Base-by-base conservation (phyloP, 2,329 filamentous ascomycete species). In the Didymella segeticola region DNA sequence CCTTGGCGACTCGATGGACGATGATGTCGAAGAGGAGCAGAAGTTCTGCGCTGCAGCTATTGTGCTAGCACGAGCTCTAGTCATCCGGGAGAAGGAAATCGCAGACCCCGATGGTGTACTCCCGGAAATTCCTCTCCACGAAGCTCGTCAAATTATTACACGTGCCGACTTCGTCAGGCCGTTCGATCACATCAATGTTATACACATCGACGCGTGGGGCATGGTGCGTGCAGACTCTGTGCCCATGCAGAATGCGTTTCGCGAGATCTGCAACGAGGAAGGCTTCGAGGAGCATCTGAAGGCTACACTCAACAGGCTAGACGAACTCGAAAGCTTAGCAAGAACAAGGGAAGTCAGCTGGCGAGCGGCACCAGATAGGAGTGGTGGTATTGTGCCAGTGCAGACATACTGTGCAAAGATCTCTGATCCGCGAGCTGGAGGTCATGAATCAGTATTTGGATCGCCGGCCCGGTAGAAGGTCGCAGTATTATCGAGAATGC, bases 1-100 rank as follows among this genome's bases (percentile, higher is more conserved):
- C 47, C 79, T 93, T 1, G 89, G 89, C 12, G 80, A 78, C 56
- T 85, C 86, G 53, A 91, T 89, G 88, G 95, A 97, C 63, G 93
- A 98, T 73, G 95, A 99, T 70, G 95, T 97, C 56, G 97, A 97
- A 86, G 91, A 97, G 70, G 90, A 96, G 71, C 92, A 97, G 70
- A 97, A 97, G 74, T 96, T 90, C 81, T 91, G 93, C 43, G 89
- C 92, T 6, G 93, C 91, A n/a, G 91, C 93, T 29, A 96, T 97
- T 86, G 88, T 96, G 12, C 82, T 98, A 4, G 95, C 93, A 11
- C 89, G 89, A 62, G 92, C 91, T 1, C 85, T 99, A 2, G 91
- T 98, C 1, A 89, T 93, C 43, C 84, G 86, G 63, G 91, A 96
- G 71, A 79, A 86, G 78, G 79, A 83, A 6, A 12, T 26, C 4